Base-by-base conservation (phyloP, 139 green algal species). In the Yamagishiella unicocca region DNA sequence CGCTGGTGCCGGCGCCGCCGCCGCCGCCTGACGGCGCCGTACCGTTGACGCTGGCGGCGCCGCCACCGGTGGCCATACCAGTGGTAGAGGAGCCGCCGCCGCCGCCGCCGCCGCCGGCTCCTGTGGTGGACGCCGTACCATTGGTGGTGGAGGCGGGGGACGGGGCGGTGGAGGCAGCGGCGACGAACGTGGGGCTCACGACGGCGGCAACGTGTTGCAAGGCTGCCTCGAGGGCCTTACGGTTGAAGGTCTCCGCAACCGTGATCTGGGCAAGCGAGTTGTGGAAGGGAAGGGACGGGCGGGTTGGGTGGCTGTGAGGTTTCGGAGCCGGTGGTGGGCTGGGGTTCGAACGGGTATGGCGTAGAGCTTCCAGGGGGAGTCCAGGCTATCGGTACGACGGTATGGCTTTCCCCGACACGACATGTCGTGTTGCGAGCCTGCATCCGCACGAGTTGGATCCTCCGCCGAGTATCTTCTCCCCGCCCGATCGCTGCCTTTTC, bases 181-280 rank as follows among this genome's bases (percentile, higher is more conserved):
- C 70, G 38, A 6, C 22, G 70, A 9, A 7, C 35, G 40, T 40
- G 29, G n/a, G 22, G 27, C 14, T 21, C 14, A 21, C 29, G 62
- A 5, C 62, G 62, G 8, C 29, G 62, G 62, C 40, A 19, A 76
- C 21, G 33, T 75, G 53, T 17, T 61, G 38, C n/a, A 86, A 31
- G 6, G 42, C 80, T 4, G 62, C n/a, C 66, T 86, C 80, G 4
- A 86, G 80, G 22, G 80, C 80, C 33, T 86, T 86, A 35, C 80
- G 80, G 45, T 86, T 64, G 25, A 86, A 86, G 21, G 80, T 78
- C 80, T 86, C 80, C 2, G 80, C 80, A 0, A 77, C 64, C 29
- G 80, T 86, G 17, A 86, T 38, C 80, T 86, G 64, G 4, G 54
- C 19, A 5, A 6, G 35, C 35, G 29, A 4, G n/a, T n/a, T n/a